Evolutionary conservation across 2,329 filamentous ascomycete species (phyloP).

Genomic region (Penicillium sp.): DNA sequence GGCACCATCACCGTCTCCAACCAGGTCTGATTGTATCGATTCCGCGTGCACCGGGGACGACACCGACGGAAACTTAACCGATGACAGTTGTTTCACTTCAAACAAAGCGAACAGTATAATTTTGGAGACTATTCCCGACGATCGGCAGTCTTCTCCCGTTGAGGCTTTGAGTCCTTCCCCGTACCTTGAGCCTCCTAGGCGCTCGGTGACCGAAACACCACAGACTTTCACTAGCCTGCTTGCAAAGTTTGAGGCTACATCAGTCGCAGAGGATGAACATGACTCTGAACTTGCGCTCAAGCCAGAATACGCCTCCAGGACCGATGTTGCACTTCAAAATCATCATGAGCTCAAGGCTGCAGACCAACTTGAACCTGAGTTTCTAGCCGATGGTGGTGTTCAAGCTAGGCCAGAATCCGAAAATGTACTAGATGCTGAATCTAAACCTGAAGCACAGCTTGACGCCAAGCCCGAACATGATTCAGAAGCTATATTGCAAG

Average conservation of each 20-base stretch:
- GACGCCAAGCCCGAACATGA: not conserved
- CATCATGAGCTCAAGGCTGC: not conserved
- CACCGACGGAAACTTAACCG: constrained; percentile 33
- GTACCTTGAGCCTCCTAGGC: constrained; percentile 11
- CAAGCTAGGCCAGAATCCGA: not conserved
- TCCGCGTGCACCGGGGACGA: constrained; percentile 31
- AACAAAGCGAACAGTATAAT: constrained; percentile 24
- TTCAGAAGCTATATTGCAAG: not conserved
- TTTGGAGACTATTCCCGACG: constrained; percentile 24
- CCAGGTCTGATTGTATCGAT: constrained; percentile 20
- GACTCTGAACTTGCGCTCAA: not conserved
- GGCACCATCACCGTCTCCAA: constrained; percentile 11
- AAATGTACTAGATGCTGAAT: not conserved
- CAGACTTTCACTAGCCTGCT: constrained; percentile 38
- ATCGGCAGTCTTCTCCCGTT: constrained; percentile 12
- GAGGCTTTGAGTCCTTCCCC: constrained; percentile 10
- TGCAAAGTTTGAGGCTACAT: constrained; percentile 37
- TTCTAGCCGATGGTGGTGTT: not conserved
- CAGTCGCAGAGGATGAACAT: constrained; percentile 8
- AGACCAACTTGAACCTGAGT: not conserved
- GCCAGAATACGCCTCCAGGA: not conserved
- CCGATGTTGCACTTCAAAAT: not conserved
- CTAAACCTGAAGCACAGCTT: not conserved
- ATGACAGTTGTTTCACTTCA: constrained; percentile 29
- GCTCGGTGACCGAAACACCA: constrained; percentile 29